phyloP scores from a whole-genome alignment of 202 grass and related monocot genomes.

The Saccharum hybrid region DNA sequence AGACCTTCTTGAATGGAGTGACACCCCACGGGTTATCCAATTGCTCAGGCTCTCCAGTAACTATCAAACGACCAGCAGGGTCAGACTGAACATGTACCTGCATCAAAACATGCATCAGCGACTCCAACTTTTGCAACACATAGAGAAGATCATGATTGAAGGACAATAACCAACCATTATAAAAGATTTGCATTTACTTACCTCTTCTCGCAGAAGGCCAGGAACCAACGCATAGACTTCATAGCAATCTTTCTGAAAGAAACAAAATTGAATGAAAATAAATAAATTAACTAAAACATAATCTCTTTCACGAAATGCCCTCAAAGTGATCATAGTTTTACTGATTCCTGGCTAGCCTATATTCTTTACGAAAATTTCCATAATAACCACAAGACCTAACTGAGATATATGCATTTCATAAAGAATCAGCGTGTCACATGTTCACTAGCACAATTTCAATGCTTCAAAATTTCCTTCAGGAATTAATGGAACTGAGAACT shows the following conservation, averaged over 20 bases:
- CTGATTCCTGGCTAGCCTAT: conserved; percentile 6
- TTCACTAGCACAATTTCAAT: conserved; percentile 15
- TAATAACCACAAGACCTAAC: conserved; percentile 21
- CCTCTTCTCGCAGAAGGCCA: conserved; percentile 93
- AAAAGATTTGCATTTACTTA: conserved; percentile 38
- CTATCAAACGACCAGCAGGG: conserved; percentile 83
- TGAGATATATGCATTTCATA: conserved; percentile 43
- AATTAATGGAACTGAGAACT: conserved; percentile 23
- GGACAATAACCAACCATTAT: conserved; percentile 20
- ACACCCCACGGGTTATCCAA: conserved; percentile 96
- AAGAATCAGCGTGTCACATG: conserved; percentile 1
- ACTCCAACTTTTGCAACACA: conserved; percentile 16
- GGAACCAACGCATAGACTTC: conserved; percentile 98
- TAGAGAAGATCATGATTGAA: conserved; percentile 1
- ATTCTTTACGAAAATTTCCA: conserved; percentile 21
- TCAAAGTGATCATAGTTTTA: background rate
- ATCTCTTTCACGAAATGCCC: conserved; percentile 32
- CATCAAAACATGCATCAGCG: conserved; percentile 29
- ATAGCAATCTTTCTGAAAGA: conserved; percentile 90
- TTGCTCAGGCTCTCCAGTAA: conserved; percentile 90
- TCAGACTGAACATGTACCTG: conserved; percentile 98
- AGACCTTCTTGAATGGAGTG: conserved; percentile 95
- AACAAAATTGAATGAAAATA: conserved; percentile 16
- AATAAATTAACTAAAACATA: background rate
- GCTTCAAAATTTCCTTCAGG: background rate